phyloP scores from a whole-genome alignment of 1,284 basidiomycete species.

The Malassezia slooffiae region DNA sequence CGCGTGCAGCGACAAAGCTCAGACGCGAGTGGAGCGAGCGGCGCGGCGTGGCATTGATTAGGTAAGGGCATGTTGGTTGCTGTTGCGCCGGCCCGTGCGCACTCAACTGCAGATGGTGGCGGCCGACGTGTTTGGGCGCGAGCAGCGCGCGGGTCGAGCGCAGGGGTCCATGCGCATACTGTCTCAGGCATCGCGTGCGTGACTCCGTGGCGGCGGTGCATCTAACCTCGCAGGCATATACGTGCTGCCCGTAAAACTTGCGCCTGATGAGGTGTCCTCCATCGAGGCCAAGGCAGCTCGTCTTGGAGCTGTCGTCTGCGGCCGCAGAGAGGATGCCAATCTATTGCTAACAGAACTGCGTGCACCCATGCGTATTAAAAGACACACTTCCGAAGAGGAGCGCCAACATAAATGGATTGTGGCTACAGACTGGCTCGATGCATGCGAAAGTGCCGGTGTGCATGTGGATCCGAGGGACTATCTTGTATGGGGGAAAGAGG shows the following conservation, averaged over 20 bases:
- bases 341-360: slow-evolving; percentile 8
- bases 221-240: slow-evolving; percentile 2
- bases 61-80: no score
- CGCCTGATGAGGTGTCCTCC: background rate
- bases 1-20: no score
- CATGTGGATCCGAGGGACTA: background rate
- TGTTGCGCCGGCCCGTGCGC: no score
- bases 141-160: background rate
- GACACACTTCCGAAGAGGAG: background rate
- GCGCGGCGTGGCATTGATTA: no score
- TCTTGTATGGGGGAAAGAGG: no score
- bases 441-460: background rate
- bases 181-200: slow-evolving; percentile 7
- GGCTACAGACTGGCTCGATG: slow-evolving; percentile 7
- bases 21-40: no score
- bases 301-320: slow-evolving; percentile 8
- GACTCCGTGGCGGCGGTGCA: background rate
- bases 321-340: slow-evolving; percentile 3
- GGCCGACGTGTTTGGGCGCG: slow-evolving; percentile 1
- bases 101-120: background rate
- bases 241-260: slow-evolving; percentile 2
- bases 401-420: slow-evolving; percentile 8
- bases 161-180: background rate
- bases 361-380: slow-evolving; percentile 8
- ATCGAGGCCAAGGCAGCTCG: background rate